Percentiles rank a stretch among this genome's conserved stretches.
phyloP scores from a whole-genome alignment of 371 early-diverging fungal species.

The Mortierella sp. region DNA sequence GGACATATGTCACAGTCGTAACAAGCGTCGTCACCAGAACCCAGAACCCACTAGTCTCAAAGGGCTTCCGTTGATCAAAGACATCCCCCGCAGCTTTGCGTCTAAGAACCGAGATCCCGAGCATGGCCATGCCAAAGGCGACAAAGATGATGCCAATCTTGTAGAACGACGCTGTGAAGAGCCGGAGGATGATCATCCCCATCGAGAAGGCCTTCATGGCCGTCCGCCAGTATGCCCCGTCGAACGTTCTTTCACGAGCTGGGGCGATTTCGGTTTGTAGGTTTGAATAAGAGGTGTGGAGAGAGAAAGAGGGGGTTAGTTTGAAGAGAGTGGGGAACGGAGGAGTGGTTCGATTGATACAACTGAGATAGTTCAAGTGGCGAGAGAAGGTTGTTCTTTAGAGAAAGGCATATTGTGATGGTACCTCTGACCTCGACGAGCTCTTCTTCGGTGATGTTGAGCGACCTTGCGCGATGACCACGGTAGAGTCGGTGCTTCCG shows the following conservation, averaged over 20 bases:
- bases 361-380: no score
- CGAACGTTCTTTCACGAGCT: constrained; percentile 84
- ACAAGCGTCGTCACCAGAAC: constrained; percentile 64
- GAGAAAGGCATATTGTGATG: background rate
- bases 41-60: constrained; percentile 54
- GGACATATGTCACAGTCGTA: constrained; percentile 62
- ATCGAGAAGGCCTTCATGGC: constrained; percentile 77
- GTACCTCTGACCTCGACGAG: constrained; percentile 54
- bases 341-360: no score
- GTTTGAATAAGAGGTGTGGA: background rate
- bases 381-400: no score
- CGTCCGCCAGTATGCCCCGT: constrained; percentile 86
- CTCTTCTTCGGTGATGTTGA: constrained; percentile 53
- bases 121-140: constrained; percentile 74
- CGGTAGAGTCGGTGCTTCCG: constrained; percentile 47
- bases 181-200: constrained; percentile 76
- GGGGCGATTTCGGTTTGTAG: background rate
- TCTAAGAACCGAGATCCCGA: constrained; percentile 74
- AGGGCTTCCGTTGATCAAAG: constrained; percentile 47
- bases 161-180: constrained; percentile 79
- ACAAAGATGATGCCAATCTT: constrained; percentile 82
- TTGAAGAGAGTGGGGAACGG: background rate
- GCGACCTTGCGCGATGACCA: constrained; percentile 44
- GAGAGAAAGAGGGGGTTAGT: background rate
- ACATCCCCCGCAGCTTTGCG: constrained; percentile 59